These are phyloP conservation scores for Suillus cothurnatus DNA, from an alignment of 768 basidiomycete genomes.

Conservation along the genomic window DNA sequence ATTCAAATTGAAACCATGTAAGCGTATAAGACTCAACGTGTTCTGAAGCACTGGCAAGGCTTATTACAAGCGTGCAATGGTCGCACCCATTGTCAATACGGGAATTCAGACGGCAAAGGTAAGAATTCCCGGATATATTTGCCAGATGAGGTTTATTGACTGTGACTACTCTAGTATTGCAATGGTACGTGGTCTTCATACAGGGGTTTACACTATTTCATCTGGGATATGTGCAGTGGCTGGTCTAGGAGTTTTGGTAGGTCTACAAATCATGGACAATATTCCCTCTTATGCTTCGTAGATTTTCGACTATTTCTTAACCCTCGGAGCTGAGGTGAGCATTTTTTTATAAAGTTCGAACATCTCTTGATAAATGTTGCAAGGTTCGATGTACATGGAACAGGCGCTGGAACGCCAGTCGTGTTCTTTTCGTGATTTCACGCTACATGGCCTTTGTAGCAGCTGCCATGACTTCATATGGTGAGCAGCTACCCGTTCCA, in stretches of 20 bases:
- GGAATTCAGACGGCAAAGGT: conserved; percentile 1
- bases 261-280: neutral
- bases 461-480: conserved; percentile 12
- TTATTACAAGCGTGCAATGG: neutral
- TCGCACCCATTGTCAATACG: neutral
- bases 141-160: neutral
- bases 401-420: conserved; percentile 1
- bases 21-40: neutral
- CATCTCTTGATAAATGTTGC: neutral
- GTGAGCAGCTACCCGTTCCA: neutral
- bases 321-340: neutral
- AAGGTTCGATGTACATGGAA: conserved; percentile 10
- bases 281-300: neutral
- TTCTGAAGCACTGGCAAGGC: neutral
- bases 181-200: neutral
- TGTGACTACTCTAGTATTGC: neutral
- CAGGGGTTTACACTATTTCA: neutral
- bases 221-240: neutral
- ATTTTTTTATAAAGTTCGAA: neutral
- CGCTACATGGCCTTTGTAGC: conserved; percentile 11
- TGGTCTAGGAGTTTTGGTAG: conserved; percentile 2
- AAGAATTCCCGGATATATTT: neutral
- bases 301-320: conserved; percentile 5
- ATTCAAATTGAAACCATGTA: neutral
- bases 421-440: conserved; percentile 8